Percentiles rank a stretch among this genome's conserved stretches.
Evolutionary conservation across 768 basidiomycete genomes (phyloP).

Genomic region (Crucibulum laeve): DNA sequence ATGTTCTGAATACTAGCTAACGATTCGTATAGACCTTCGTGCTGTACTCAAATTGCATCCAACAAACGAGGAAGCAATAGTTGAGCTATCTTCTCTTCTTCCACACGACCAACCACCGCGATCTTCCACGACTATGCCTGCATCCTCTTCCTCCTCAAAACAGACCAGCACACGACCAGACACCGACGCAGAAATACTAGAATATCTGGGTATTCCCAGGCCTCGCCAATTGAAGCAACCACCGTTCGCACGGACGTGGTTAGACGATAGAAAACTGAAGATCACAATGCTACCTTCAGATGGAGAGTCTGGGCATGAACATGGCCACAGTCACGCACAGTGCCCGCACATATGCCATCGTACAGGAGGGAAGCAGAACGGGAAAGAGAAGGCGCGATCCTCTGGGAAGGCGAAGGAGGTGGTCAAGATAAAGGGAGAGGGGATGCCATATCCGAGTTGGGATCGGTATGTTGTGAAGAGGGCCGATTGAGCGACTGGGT

Average conservation of each 20-base stretch:
- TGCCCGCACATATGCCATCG: conserved; percentile 1
- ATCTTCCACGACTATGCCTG: conserved; percentile 8
- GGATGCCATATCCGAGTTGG: conserved; percentile 57
- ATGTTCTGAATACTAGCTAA: neutral
- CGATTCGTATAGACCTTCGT: conserved; percentile 44
- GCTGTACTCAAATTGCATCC: conserved; percentile 60
- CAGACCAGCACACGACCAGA: conserved; percentile 10
- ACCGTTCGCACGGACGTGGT: conserved; percentile 47
- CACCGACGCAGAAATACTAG: conserved; percentile 15
- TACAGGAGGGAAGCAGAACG: conserved; percentile 11
- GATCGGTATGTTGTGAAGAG: conserved; percentile 56
- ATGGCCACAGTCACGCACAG: conserved; percentile 4
- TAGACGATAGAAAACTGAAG: conserved; percentile 52
- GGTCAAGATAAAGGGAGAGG: conserved; percentile 36
- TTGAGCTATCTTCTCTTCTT: conserved; percentile 46
- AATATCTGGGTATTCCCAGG: conserved; percentile 32
- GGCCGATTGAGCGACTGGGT: conserved; percentile 15
- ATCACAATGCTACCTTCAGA: conserved; percentile 39
- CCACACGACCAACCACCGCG: conserved; percentile 14
- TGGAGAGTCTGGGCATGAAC: conserved; percentile 24
- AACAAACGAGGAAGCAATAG: conserved; percentile 54
- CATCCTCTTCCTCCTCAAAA: conserved; percentile 20
- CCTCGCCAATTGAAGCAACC: conserved; percentile 39
- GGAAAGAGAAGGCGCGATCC: conserved; percentile 24
- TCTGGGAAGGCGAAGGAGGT: conserved; percentile 22